A percentile compares a stretch with the other conserved stretches of the same genome.
Conservation (phyloP, 2,329 filamentous ascomycete genomes). For the Ampelomyces quisqualis region DNA sequence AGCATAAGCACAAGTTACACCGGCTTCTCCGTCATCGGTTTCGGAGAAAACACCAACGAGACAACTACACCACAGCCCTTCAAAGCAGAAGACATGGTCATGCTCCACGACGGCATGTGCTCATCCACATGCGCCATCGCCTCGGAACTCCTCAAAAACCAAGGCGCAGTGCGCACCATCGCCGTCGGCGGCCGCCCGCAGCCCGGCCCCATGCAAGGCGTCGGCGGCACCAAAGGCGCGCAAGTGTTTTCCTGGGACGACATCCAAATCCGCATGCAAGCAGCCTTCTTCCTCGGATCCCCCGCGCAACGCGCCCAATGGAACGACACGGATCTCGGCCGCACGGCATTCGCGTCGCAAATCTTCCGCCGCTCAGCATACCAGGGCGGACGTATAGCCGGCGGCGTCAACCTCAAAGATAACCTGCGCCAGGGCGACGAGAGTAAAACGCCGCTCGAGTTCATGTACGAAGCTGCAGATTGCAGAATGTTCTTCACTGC, state of each 20-base stretch:
- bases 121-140: constrained; percentile 51
- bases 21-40: constrained; percentile 36
- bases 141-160: constrained; percentile 49
- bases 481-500: constrained; percentile 46
- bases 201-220: constrained; percentile 47
- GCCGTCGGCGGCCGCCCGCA: constrained; percentile 48
- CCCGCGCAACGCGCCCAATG: constrained; percentile 33
- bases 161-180: constrained; percentile 47
- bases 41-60: constrained; percentile 32
- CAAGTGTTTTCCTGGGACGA: constrained; percentile 41
- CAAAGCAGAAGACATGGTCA: constrained; percentile 43
- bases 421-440: constrained; percentile 43
- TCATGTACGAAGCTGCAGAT: constrained; percentile 47
- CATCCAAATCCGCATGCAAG: constrained; percentile 34
- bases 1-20: constrained; percentile 31
- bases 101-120: constrained; percentile 50
- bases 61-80: constrained; percentile 40
- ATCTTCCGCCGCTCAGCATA: constrained; percentile 37
- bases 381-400: constrained; percentile 22
- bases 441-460: constrained; percentile 43
- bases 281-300: constrained; percentile 33
- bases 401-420: constrained; percentile 42
- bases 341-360: constrained; percentile 37
- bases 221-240: constrained; percentile 50
- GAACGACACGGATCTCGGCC: constrained; percentile 32